Percentiles rank a stretch among this genome's conserved stretches.
Conservation (phyloP, 306 rosid genomes). For the Rosa persica region DNA sequence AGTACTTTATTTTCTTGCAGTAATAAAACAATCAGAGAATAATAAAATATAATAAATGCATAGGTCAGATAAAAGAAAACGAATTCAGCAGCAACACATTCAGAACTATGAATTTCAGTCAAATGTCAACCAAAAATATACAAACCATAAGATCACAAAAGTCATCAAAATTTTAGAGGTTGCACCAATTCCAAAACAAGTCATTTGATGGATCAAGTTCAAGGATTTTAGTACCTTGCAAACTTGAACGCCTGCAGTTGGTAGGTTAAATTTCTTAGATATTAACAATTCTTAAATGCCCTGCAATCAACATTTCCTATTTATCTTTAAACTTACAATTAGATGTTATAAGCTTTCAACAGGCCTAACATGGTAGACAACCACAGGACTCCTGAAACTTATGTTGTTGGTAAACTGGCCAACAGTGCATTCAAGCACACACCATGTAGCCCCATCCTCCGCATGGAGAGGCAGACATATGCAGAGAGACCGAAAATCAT, state of each 20-base stretch:
- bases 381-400: neutral
- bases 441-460: neutral
- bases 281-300: neutral
- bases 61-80: neutral
- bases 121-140: neutral
- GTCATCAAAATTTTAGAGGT: neutral
- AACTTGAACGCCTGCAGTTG: neutral
- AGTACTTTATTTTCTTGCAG: slow-evolving; percentile 5
- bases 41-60: neutral
- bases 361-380: neutral
- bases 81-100: neutral
- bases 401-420: neutral
- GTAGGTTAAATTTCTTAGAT: neutral
- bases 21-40: neutral
- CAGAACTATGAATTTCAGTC: neutral
- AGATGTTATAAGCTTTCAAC: neutral
- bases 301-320: neutral
- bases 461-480: neutral
- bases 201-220: neutral
- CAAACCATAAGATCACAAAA: neutral
- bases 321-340: neutral
- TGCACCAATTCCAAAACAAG: neutral
- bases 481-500: neutral
- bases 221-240: neutral
- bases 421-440: neutral